phyloP scores from a whole-genome alignment of 2,329 filamentous ascomycete species.

The Colletotrichum incanum region DNA sequence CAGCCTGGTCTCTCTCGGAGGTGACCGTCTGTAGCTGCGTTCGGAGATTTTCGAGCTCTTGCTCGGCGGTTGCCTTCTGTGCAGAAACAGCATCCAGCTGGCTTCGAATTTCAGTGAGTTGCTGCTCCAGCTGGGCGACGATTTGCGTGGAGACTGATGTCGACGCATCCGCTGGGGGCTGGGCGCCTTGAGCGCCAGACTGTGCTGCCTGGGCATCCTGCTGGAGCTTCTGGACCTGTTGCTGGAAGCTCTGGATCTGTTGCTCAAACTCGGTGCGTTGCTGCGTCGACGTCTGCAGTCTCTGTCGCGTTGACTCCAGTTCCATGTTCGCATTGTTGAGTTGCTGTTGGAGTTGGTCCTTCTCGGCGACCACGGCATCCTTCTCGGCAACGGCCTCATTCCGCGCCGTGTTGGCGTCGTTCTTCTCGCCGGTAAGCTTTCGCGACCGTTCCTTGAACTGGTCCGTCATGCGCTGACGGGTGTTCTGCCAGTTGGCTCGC shows the following conservation, averaged over 20 bases:
- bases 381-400: conserved; percentile 68
- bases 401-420: conserved; percentile 66
- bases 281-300: conserved; percentile 50
- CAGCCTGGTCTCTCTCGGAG: conserved; percentile 75
- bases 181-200: conserved; percentile 50
- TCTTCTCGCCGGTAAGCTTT: conserved; percentile 68
- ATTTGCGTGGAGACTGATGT: conserved; percentile 64
- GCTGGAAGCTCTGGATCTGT: conserved; percentile 61
- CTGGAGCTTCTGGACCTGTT: conserved; percentile 57
- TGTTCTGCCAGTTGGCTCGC: conserved; percentile 67
- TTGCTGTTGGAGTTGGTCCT: conserved; percentile 68
- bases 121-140: conserved; percentile 63
- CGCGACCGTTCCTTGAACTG: conserved; percentile 75
- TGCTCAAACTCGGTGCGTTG: conserved; percentile 58
- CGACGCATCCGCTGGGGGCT: conserved; percentile 54
- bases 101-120: conserved; percentile 66
- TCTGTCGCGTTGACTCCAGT: conserved; percentile 64
- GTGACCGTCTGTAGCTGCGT: conserved; percentile 74
- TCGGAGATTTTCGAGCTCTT: conserved; percentile 70
- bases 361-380: conserved; percentile 66
- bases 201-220: conserved; percentile 57
- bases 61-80: conserved; percentile 79
- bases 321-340: conserved; percentile 68
- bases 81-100: conserved; percentile 77
- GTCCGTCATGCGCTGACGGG: conserved; percentile 69